Evolutionary conservation across 1,284 basidiomycete genomes (phyloP), one percentile per base, ranked within the genome.

Genomic region (Fomitopsis schrenkii): DNA sequence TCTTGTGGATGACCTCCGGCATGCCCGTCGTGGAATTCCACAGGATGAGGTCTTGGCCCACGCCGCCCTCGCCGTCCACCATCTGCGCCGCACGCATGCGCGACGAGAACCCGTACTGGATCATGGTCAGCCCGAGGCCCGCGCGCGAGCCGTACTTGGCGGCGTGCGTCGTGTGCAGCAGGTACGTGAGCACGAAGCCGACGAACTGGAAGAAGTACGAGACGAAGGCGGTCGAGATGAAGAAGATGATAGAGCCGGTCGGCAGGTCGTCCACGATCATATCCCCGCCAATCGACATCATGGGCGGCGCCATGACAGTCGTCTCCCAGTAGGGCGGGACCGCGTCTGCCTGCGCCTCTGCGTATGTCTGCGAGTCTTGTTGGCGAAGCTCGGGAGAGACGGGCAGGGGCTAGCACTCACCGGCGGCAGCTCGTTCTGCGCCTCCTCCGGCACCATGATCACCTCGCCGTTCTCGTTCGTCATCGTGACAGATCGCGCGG

Each of bases 301-400:
- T 77, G 4, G 79, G 75, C 0, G 90, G 88, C 0, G 88, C 87
- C 62, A 97, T 91, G 15, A 98, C 87, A 0, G 95, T 96, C 1
- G 94, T 98, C 74, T 99, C 97, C 93, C 95, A 98, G 76, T 99
- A 99, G 0, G 95, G 86, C 0, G 97, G 97, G 0, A 94, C 95
- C 0, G 94, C 85, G 72, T 99, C 97, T 9, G 90, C 87, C 62
- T 96, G 90, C 1, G 97, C 97, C 26, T 88, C 83, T 45, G 88
- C 84, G 73, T 99, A 99, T 0, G 95, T 89, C 86, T 96, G 70
- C 6, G 64, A 45, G 30, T 28, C 57, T 54, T 12, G 22, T 12
- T 28, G 38, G 33, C 35, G 19, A 50, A 19, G 22, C 3, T 46
- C 12, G 22, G 45, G 26, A 14, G 9, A 3, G 38, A 22, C 10